Evolutionary conservation across 2,329 filamentous ascomycete species (phyloP).

Genomic region (Neonectria coccinea): DNA sequence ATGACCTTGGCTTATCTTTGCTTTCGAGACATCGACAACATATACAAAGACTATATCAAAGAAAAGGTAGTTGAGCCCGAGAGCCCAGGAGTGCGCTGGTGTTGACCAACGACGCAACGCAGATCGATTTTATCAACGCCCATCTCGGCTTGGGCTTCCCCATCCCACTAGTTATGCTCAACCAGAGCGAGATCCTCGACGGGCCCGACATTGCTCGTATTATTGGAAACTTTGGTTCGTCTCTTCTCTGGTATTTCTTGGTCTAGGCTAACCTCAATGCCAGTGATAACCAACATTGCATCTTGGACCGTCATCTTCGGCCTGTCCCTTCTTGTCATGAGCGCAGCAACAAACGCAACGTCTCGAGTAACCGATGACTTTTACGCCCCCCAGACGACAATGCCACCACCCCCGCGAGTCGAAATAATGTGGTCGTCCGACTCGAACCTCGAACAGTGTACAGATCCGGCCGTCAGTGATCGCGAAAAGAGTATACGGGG

Average conservation of each 20-base stretch:
- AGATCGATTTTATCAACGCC: slow-evolving; percentile 64
- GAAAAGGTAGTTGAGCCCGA: slow-evolving; percentile 46
- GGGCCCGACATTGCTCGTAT: slow-evolving; percentile 55
- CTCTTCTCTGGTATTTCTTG: too few species aligned
- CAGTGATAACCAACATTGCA: slow-evolving; percentile 51
- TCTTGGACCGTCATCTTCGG: slow-evolving; percentile 52
- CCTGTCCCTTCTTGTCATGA: slow-evolving; percentile 40
- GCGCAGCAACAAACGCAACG: slow-evolving; percentile 19
- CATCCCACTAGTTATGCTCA: slow-evolving; percentile 61
- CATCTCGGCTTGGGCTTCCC: slow-evolving; percentile 65
- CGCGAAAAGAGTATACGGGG: slow-evolving; percentile 21
- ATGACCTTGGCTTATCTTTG: slow-evolving; percentile 47
- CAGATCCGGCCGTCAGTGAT: not conserved
- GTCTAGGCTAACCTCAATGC: slow-evolving; percentile 23
- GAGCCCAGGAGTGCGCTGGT: not conserved
- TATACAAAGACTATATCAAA: slow-evolving; percentile 50
- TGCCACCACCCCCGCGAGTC: slow-evolving; percentile 17
- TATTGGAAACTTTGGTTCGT: slow-evolving; percentile 59
- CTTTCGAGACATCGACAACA: slow-evolving; percentile 33
- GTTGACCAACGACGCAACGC: slow-evolving; percentile 40
- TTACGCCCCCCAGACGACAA: slow-evolving; percentile 17
- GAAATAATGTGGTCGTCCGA: slow-evolving; percentile 41
- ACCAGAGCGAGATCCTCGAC: slow-evolving; percentile 49
- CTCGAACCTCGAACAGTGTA: slow-evolving; percentile 30
- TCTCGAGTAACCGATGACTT: slow-evolving; percentile 22